These are phyloP conservation scores for Gamsiella multidivaricata DNA, from an alignment of 192 early-diverging fungal species.

Conservation along the genomic window DNA sequence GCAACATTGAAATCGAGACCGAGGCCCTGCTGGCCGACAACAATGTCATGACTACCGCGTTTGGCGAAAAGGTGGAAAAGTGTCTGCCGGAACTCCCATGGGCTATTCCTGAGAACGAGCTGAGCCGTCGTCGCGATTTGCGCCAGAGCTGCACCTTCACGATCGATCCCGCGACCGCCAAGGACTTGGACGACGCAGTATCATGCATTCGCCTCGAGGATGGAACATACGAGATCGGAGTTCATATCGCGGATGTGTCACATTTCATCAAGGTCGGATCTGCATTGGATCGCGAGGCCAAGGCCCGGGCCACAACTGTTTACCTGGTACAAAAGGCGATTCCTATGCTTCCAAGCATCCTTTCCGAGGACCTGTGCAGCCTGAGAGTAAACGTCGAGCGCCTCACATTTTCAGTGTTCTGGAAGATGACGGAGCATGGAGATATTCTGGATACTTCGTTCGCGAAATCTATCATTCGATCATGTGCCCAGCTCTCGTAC, in stretches of 20 bases:
- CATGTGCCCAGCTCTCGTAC: constrained; percentile 92
- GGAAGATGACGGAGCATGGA: constrained; percentile 92
- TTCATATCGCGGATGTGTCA: constrained; percentile 95
- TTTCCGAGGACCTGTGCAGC: constrained; percentile 95
- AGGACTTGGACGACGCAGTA: constrained; percentile 88
- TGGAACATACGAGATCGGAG: constrained; percentile 78
- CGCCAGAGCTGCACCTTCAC: constrained; percentile 80
- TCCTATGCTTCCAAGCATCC: constrained; percentile 92
- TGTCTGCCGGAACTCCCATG: constrained; percentile 85
- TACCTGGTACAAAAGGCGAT: constrained; percentile 95
- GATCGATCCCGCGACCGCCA: constrained; percentile 85
- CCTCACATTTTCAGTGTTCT: constrained; percentile 93
- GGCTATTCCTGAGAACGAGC: constrained; percentile 79
- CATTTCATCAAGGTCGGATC: constrained; percentile 95
- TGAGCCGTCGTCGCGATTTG: constrained; percentile 77
- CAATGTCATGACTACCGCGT: constrained; percentile 77
- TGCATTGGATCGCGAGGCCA: constrained; percentile 94
- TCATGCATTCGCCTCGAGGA: constrained; percentile 68
- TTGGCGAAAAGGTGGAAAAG: constrained; percentile 76
- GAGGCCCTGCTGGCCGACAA: constrained; percentile 84
- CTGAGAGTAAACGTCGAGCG: constrained; percentile 86
- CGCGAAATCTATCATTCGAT: constrained; percentile 90
- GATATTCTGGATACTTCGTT: constrained; percentile 83
- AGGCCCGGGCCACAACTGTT: constrained; percentile 90
- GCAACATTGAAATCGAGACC: constrained; percentile 82